A percentile compares a stretch with the other conserved stretches of the same genome.
Conservation (phyloP, 1,139 yeast species). For the Yamadazyma atmosphaerica region DNA sequence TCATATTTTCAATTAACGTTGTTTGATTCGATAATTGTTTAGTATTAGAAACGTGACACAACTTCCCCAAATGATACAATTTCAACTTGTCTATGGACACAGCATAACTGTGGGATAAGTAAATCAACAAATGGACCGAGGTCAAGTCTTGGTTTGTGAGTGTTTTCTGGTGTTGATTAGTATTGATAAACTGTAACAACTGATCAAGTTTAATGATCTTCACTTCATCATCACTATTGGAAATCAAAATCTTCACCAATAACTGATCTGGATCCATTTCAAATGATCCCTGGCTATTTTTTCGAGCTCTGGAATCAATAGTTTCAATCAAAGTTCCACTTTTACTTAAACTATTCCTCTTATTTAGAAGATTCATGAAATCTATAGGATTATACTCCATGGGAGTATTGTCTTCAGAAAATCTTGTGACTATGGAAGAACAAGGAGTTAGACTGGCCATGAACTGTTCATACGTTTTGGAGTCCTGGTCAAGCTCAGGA, state of each 20-base stretch:
- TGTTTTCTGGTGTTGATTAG: not conserved
- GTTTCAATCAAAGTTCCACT: conserved; percentile 16
- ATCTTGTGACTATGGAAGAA: conserved; percentile 15
- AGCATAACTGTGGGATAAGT: conserved; percentile 12
- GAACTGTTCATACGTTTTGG: conserved; percentile 5
- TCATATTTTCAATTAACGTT: conserved; percentile 10
- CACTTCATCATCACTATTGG: conserved; percentile 3
- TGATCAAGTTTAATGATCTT: conserved; percentile 3
- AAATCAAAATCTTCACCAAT: conserved; percentile 12
- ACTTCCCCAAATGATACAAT: conserved; percentile 21
- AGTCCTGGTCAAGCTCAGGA: not conserved
- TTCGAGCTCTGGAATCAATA: not conserved
- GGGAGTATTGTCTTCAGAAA: conserved; percentile 6
- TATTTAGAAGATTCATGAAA: conserved; percentile 9
- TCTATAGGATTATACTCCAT: conserved; percentile 13
- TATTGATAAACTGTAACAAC: conserved; percentile 6
- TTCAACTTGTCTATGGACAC: conserved; percentile 15
- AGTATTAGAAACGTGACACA: conserved; percentile 13
- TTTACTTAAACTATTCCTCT: conserved; percentile 13
- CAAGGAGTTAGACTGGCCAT: conserved; percentile 19
- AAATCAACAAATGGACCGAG: conserved; percentile 22
- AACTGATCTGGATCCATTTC: not conserved
- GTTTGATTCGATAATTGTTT: conserved; percentile 10
- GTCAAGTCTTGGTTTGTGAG: conserved; percentile 13
- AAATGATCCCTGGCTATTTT: not conserved